phyloP scores from a whole-genome alignment of 148 eudicot species.

The Fagopyrum homotropicum region DNA sequence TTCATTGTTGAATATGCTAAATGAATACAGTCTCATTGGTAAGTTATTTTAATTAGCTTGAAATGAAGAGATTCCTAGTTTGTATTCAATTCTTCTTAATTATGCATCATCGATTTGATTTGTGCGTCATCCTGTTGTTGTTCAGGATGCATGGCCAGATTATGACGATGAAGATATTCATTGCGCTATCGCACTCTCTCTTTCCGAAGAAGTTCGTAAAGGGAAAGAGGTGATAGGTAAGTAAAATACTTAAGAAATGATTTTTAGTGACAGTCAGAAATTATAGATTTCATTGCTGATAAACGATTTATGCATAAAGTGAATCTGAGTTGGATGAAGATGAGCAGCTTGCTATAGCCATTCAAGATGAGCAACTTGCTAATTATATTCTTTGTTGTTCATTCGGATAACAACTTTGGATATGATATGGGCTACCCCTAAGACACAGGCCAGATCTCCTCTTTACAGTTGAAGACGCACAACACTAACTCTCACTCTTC shows the following conservation, averaged over 20 bases:
- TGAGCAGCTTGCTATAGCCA: conserved; percentile 78
- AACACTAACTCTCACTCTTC: too few relatives aligned
- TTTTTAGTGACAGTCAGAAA: not conserved
- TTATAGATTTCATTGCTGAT: not conserved
- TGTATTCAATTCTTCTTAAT: too few relatives aligned
- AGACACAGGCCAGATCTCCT: too few relatives aligned
- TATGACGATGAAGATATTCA: conserved; percentile 23
- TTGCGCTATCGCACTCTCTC: conserved; percentile 80
- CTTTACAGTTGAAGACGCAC: too few relatives aligned
- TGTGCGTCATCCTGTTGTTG: not conserved
- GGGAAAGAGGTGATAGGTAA: conserved; percentile 77
- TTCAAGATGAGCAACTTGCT: conserved; percentile 40
- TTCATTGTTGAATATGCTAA: too few relatives aligned
- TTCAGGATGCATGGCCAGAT: conserved; percentile 63
- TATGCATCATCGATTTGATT: too few relatives aligned
- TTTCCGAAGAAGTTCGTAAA: conserved; percentile 59
- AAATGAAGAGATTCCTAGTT: too few relatives aligned
- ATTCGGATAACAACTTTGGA: too few relatives aligned
- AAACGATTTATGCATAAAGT: conserved; percentile 23
- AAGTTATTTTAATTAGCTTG: conserved; percentile 24
- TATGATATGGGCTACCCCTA: too few relatives aligned
- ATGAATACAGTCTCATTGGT: conserved; percentile 18
- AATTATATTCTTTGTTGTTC: too few relatives aligned
- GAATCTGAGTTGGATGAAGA: conserved; percentile 67
- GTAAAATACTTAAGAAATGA: conserved; percentile 8